Base-by-base conservation (phyloP, 257 asterid species). In the Jacaranda copaia region DNA sequence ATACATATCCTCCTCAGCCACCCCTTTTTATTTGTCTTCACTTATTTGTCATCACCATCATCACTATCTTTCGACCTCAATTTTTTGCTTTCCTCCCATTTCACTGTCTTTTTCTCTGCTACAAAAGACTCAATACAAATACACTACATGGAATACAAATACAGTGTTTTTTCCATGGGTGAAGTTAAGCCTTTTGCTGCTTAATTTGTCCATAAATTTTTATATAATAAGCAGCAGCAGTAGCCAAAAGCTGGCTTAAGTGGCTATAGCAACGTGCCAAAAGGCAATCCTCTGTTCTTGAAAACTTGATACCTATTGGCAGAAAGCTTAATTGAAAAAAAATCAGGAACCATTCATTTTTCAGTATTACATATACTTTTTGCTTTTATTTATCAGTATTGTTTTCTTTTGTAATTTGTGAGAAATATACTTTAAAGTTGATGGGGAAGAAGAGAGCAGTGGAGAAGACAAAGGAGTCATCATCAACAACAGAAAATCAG, bases 381-480 rank as follows among this genome's bases (percentile, higher is more conserved):
- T 59, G 13, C 0, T 8, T 18, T 8, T 6, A n/a, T n/a, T 19
- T 8, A 19, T 11, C 38, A 57, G 0, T 57, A 7, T n/a, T 57
- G 5, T 59, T 59, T 58, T 25, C 10, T 10, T 5, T 15, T n/a
- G 12, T 64, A 6, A 39, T 40, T 1, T 4, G 2, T 6, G 46
- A 5, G 52, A 39, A 8, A 63, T 14, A 38, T 64, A 52, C 52
- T 39, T 38, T 38, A 64, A 39, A 64, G 15, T n/a, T 64, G 52
- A 64, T 64, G 70, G 70, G 70, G 82, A 88, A 82, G 83, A 90
- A 79, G 77, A 73, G 39, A 73, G 67, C 49, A 35, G 76, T 60
- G 86, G 83, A 83, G 86, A 85, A 84, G 67, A 87, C 81, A 32
- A 87, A 82, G 81, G 91, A 92, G 77, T 81, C 92, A 73, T 82